Percentiles rank a stretch among this genome's conserved stretches.
Evolutionary conservation across 345 rosid species (phyloP).

Genomic region (Salix suchowensis): DNA sequence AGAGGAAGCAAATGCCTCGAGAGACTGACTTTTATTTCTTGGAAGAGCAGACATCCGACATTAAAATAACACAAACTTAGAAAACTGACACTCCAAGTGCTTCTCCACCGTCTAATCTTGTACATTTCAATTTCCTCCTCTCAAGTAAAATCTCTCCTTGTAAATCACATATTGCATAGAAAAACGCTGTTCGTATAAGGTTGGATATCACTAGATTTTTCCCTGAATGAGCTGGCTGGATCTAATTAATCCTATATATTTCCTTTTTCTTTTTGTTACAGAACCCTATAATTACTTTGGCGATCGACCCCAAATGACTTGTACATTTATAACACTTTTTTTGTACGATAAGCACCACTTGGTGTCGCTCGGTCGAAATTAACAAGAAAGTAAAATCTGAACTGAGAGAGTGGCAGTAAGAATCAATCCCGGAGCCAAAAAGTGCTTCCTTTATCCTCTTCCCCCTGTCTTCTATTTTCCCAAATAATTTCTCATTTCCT

Average conservation of each 20-base stretch:
- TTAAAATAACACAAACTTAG: not conserved
- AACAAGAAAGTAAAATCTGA: not conserved
- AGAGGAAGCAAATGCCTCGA: conserved; percentile 50
- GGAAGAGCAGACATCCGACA: conserved; percentile 22
- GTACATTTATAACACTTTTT: too few relatives aligned
- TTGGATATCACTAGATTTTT: not conserved
- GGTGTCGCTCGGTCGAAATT: too few relatives aligned
- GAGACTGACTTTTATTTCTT: conserved; percentile 23
- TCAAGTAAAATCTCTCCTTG: not conserved
- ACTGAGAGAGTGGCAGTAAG: not conserved
- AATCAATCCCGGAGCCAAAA: not conserved
- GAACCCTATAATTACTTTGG: not conserved
- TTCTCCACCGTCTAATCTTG: not conserved
- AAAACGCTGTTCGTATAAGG: not conserved
- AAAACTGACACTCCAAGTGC: not conserved
- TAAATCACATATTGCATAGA: not conserved
- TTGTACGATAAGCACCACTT: too few relatives aligned
- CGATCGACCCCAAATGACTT: not conserved
- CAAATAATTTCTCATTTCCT: not conserved
- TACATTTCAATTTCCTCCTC: not conserved
- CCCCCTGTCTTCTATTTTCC: not conserved
- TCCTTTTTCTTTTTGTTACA: not conserved
- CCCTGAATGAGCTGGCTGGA: not conserved
- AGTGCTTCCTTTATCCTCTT: too few relatives aligned
- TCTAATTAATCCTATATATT: too few relatives aligned